Evolutionary conservation across 352 stramenopile species (phyloP).

Genomic region (Hyaloperonospora brassicae): DNA sequence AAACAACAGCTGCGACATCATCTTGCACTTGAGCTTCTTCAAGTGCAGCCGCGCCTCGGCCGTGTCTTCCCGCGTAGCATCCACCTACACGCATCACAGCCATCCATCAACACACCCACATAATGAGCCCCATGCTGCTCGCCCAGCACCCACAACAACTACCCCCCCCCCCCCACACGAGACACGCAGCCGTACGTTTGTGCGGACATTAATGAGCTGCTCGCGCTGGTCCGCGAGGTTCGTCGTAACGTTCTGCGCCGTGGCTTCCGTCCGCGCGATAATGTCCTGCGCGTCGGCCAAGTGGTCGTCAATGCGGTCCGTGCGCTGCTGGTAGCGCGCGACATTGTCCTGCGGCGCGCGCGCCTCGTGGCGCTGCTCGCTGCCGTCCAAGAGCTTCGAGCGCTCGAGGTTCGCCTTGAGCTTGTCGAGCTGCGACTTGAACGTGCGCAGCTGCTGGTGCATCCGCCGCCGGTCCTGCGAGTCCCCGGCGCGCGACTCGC

Average conservation of each 20-base stretch:
- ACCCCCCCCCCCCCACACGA: too few species aligned
- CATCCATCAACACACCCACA: too few species aligned
- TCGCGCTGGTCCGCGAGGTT: constrained; percentile 63
- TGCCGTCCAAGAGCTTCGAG: constrained; percentile 66
- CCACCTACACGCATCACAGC: constrained; percentile 47
- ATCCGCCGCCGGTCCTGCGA: constrained; percentile 75
- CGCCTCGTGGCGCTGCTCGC: constrained; percentile 51
- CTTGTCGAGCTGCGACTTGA: constrained; percentile 82
- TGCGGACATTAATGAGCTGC: constrained; percentile 66
- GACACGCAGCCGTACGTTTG: constrained; percentile 74
- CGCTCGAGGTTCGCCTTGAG: constrained; percentile 77
- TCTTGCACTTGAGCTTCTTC: constrained; percentile 78
- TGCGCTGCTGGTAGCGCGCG: constrained; percentile 60
- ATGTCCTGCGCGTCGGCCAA: constrained; percentile 57
- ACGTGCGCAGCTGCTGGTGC: constrained; percentile 77
- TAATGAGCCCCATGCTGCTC: too few species aligned
- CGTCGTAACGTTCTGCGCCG: constrained; percentile 57
- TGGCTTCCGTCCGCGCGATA: constrained; percentile 60
- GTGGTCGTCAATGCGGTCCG: constrained; percentile 63
- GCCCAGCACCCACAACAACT: too few species aligned
- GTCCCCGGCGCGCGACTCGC: constrained; percentile 66
- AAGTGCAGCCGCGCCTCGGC: constrained; percentile 59
- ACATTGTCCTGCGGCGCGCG: constrained; percentile 56
- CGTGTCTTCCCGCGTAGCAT: constrained; percentile 64
- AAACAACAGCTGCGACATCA: constrained; percentile 59